phyloP scores from a whole-genome alignment of 1,284 basidiomycete species.

The Boletus mariae region DNA sequence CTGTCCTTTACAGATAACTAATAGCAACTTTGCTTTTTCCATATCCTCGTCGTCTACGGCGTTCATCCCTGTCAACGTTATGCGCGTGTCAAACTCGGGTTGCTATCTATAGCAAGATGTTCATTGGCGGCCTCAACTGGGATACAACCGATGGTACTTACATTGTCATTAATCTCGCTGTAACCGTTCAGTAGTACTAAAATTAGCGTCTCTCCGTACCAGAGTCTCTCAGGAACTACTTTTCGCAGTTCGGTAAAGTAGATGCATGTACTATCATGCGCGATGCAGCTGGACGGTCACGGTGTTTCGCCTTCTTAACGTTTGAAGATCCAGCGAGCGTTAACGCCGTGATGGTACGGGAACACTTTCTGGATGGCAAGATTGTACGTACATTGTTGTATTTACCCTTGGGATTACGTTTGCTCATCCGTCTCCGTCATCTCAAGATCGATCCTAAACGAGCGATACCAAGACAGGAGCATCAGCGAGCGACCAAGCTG shows the following conservation, averaged over 20 bases:
- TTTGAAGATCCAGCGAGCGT: slow-evolving; percentile 84
- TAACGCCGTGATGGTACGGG: slow-evolving; percentile 84
- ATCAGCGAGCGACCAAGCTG: slow-evolving; percentile 86
- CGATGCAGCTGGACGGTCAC: slow-evolving; percentile 83
- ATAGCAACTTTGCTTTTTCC: slow-evolving; percentile 52
- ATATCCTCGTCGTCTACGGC: slow-evolving; percentile 31
- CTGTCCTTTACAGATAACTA: slow-evolving; percentile 74
- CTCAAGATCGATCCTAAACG: slow-evolving; percentile 96
- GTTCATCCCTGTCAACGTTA: slow-evolving; percentile 35
- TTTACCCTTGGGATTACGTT: slow-evolving; percentile 19
- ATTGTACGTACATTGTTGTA: slow-evolving; percentile 57
- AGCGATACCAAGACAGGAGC: slow-evolving; percentile 94
- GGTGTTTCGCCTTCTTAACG: slow-evolving; percentile 93
- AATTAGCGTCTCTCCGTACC: slow-evolving; percentile 30
- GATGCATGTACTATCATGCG: slow-evolving; percentile 95
- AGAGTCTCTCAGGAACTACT: slow-evolving; percentile 49
- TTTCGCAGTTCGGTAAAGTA: slow-evolving; percentile 79
- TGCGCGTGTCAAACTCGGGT: slow-evolving; percentile 27
- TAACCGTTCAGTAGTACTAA: slow-evolving; percentile 39
- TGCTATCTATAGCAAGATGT: slow-evolving; percentile 83
- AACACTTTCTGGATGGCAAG: slow-evolving; percentile 92
- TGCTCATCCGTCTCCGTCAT: slow-evolving; percentile 19
- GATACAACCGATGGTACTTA: slow-evolving; percentile 90
- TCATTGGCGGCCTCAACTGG: slow-evolving; percentile 95
- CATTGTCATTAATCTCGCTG: slow-evolving; percentile 33